phyloP scores from a whole-genome alignment of 208 protist species.

The Phytomonas sp. region DNA sequence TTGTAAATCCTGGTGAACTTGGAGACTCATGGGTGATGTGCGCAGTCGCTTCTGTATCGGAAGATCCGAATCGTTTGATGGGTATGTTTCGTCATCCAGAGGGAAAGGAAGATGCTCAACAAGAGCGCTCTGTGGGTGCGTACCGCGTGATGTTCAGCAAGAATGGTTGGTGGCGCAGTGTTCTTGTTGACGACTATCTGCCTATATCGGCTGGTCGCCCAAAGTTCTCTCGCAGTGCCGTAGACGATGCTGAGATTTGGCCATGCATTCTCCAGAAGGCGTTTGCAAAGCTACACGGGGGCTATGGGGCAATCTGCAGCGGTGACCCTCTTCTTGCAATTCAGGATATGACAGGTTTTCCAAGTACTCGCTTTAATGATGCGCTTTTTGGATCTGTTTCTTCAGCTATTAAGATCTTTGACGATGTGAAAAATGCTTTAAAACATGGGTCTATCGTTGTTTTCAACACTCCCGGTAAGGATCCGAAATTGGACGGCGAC shows the following conservation, averaged over 20 bases:
- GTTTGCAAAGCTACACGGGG: conserved; percentile 84
- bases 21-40: conserved; percentile 75
- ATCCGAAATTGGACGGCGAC: conserved; percentile 15
- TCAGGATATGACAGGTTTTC: conserved; percentile 71
- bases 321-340: conserved; percentile 81
- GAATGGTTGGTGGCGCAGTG: conserved; percentile 68
- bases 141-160: conserved; percentile 81
- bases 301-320: conserved; percentile 64
- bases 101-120: conserved; percentile 30
- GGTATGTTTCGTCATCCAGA: conserved; percentile 64
- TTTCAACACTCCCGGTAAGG: conserved; percentile 59
- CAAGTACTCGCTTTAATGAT: conserved; percentile 57
- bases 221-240: conserved; percentile 48
- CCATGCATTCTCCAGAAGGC: conserved; percentile 79
- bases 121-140: conserved; percentile 57
- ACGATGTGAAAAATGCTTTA: conserved; percentile 29
- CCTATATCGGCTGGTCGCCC: conserved; percentile 40
- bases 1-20: conserved; percentile 48
- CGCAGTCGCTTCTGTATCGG: conserved; percentile 40
- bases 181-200: conserved; percentile 82
- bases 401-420: conserved; percentile 31
- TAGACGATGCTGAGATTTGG: conserved; percentile 72
- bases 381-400: conserved; percentile 19
- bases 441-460: conserved; percentile 53
- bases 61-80: conserved; percentile 31